Evolutionary conservation across 1,284 basidiomycete species (phyloP), one percentile per base, ranked within the genome.

Genomic region (Amylostereum areolatum): DNA sequence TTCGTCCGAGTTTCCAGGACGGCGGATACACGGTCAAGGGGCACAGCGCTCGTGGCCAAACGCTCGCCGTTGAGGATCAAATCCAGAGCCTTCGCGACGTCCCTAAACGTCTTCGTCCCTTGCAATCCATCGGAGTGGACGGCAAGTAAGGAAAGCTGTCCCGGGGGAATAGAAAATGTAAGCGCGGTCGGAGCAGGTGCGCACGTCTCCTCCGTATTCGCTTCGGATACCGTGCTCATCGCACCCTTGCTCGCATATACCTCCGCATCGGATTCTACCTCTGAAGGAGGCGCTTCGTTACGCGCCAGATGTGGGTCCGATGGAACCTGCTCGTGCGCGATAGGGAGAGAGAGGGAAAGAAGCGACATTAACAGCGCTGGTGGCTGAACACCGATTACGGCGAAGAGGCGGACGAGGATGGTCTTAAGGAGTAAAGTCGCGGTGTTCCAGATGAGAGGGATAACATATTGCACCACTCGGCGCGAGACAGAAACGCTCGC

Each of bases 371-470:
- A 8, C 32, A 54, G 27, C 29, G 43, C 35, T 1, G 33, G 46
- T 11, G 43, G 34, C 12, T 44, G 53, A 25, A 48, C 40, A 31
- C 52, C 52, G 9, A 51, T 28, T 25, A 48, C 33, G 12, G 25
- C n/a, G 11, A 54, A 49, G 5, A 55, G 3, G 43, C 52, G 53
- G 34, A 54, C 39, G 45, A 54, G 29, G 42, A 55, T 30, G n/a
- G 48, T 39, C 34, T 52, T 52, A 18, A 55, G 33, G 2, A 55
- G n/a, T 18, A 42, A 34, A 40, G 48, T 48, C 24, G 54, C 31
- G 27, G 53, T 47, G 42, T 46, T 43, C 53, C 53, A 55, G 33
- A 55, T 12, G 18, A 55, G 29, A 11, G 52, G 52, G 48, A 55
- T 12, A 25, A 55, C 41, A 33, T 43, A 55, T 18, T 37, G 45